These are phyloP conservation scores for Eimeria tenella DNA, from an alignment of 169 alveolate species.

Conservation along the genomic window DNA sequence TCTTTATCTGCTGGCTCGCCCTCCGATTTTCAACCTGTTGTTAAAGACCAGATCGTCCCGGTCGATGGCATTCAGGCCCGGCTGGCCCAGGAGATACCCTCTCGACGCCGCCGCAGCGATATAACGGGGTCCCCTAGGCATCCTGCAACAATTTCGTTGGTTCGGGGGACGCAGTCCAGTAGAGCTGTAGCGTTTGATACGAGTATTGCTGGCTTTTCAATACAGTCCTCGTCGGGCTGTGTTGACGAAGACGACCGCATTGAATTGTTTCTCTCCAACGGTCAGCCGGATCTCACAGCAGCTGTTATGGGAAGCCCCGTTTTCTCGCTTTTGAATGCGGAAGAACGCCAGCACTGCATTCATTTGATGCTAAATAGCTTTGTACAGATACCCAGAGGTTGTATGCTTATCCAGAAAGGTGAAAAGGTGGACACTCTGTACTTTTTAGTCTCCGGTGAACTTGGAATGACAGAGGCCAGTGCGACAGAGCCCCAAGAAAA, in stretches of 20 bases:
- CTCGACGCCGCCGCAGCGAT: conserved; percentile 54
- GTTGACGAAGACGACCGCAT: conserved; percentile 61
- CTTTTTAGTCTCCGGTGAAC: conserved; percentile 55
- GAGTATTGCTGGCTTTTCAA: not conserved
- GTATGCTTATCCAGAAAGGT: conserved; percentile 53
- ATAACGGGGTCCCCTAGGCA: not conserved
- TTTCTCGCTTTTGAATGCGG: conserved; percentile 63
- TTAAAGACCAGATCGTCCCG: not conserved
- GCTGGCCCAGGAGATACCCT: not conserved
- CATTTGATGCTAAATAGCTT: conserved; percentile 47
- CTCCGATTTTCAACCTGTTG: not conserved
- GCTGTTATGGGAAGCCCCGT: conserved; percentile 72
- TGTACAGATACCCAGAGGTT: conserved; percentile 54
- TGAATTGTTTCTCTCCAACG: conserved; percentile 23
- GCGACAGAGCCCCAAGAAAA: not conserved
- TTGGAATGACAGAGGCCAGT: conserved; percentile 45
- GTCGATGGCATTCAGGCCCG: not conserved
- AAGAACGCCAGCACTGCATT: conserved; percentile 57
- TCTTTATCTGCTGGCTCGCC: conserved; percentile 50
- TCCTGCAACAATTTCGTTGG: not conserved
- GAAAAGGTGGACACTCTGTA: conserved; percentile 73
- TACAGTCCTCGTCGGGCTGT: not conserved
- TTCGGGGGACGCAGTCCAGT: not conserved
- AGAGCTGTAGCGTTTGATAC: conserved; percentile 29
- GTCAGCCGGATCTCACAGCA: conserved; percentile 30